Evolutionary conservation across 495 filamentous ascomycete species (phyloP).

Genomic region (Staphylotrichum tortipilum): DNA sequence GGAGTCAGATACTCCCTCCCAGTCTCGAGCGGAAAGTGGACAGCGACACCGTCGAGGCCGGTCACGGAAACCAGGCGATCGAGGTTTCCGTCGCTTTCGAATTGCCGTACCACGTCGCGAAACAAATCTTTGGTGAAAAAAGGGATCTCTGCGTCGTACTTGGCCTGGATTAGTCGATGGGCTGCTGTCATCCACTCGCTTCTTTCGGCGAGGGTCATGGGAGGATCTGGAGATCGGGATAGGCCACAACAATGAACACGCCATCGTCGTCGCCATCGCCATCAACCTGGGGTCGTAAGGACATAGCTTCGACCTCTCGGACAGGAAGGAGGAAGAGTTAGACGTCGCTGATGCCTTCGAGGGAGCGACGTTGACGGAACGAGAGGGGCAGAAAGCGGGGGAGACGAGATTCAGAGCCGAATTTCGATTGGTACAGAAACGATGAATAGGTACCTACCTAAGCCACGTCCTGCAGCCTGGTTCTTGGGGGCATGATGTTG

Average conservation of each 20-base stretch:
- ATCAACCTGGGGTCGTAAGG: too few relatives aligned
- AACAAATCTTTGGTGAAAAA: background rate
- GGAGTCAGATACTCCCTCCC: background rate
- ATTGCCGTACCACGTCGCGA: background rate
- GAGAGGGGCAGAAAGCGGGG: background rate
- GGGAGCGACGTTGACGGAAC: background rate
- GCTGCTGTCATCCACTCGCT: background rate
- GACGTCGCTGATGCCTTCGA: background rate
- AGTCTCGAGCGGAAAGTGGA: background rate
- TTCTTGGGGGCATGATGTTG: too few relatives aligned
- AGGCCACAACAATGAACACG: too few relatives aligned
- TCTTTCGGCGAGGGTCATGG: background rate
- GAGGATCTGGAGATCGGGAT: background rate
- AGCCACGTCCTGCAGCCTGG: background rate
- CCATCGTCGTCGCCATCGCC: too few relatives aligned
- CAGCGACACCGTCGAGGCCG: background rate
- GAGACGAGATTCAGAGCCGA: background rate
- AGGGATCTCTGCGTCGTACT: background rate
- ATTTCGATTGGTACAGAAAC: background rate
- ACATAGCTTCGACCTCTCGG: background rate
- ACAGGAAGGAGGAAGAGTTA: background rate
- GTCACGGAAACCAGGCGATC: background rate
- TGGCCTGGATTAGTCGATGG: background rate
- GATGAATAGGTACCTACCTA: too few relatives aligned
- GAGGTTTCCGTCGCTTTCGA: background rate